A percentile compares a stretch with the other conserved stretches of the same genome.
These are phyloP conservation scores for Rhizophora mangle DNA, from an alignment of 345 rosid genomes.

Conservation along the genomic window DNA sequence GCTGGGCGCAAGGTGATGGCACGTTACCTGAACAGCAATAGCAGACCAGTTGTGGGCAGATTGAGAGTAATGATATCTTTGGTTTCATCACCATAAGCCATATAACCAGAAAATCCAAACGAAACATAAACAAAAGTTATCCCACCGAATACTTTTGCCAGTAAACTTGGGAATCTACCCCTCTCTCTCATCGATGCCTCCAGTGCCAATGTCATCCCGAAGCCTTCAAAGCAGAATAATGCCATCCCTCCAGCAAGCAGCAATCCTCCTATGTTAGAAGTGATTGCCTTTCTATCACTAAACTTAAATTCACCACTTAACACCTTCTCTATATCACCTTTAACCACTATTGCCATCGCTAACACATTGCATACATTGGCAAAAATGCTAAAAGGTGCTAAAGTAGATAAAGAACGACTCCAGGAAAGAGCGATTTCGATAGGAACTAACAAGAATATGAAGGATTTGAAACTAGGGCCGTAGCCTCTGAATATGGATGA, in stretches of 20 bases:
- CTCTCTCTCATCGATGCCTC: constrained; percentile 81
- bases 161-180: constrained; percentile 50
- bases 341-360: constrained; percentile 72
- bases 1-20: not conserved
- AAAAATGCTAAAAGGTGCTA: constrained; percentile 83
- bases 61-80: constrained; percentile 77
- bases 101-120: constrained; percentile 79
- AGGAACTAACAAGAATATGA: constrained; percentile 69
- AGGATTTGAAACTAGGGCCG: constrained; percentile 37
- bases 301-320: constrained; percentile 62
- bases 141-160: constrained; percentile 59
- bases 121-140: constrained; percentile 58
- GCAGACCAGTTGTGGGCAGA: constrained; percentile 71
- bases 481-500: constrained; percentile 50
- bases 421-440: constrained; percentile 69
- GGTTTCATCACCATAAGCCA: constrained; percentile 87
- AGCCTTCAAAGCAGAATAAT: constrained; percentile 89
- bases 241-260: constrained; percentile 94
- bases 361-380: constrained; percentile 70
- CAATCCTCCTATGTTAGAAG: constrained; percentile 57
- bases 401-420: constrained; percentile 66
- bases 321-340: constrained; percentile 58
- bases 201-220: constrained; percentile 83
- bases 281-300: constrained; percentile 60
- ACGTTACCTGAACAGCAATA: constrained; percentile 65